Conservation (phyloP, 495 filamentous ascomycete species). For the Neohortaea acidophila region DNA sequence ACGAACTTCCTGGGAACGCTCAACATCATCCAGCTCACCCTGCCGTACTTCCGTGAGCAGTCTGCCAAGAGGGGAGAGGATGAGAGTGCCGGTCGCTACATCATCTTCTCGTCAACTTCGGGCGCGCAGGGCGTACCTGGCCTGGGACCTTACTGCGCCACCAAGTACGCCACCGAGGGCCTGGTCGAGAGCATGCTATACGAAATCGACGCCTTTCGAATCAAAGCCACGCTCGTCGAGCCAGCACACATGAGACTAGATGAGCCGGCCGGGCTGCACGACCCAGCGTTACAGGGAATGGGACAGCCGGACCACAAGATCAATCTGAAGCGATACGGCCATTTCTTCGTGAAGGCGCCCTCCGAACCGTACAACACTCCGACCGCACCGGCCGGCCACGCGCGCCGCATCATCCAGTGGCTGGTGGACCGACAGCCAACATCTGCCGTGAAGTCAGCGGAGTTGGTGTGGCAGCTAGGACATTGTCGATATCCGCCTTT, state of each 20-base stretch:
- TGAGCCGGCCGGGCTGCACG: conserved; percentile 29
- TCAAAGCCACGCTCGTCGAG: conserved; percentile 84
- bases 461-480: conserved; percentile 88
- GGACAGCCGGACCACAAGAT: background rate
- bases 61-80: conserved; percentile 1
- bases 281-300: conserved; percentile 11
- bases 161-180: conserved; percentile 91
- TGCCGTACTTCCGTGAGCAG: conserved; percentile 73
- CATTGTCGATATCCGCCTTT: conserved; percentile 86
- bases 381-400: conserved; percentile 71
- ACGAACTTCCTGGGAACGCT: conserved; percentile 92
- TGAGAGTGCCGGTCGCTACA: conserved; percentile 52
- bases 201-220: conserved; percentile 78
- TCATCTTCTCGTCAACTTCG: conserved; percentile 85
- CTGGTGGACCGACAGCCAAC: conserved; percentile 80
- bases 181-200: conserved; percentile 92
- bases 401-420: conserved; percentile 91
- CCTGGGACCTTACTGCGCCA: conserved; percentile 84
- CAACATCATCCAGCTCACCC: conserved; percentile 77
- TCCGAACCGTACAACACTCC: conserved; percentile 65
- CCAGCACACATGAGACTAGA: conserved; percentile 78
- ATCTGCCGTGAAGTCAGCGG: conserved; percentile 83
- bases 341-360: conserved; percentile 77
- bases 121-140: conserved; percentile 85
- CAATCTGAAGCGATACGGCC: conserved; percentile 45